Base-by-base conservation (phyloP, 805 yeast genomes). In the Kregervanrija delftensis region DNA sequence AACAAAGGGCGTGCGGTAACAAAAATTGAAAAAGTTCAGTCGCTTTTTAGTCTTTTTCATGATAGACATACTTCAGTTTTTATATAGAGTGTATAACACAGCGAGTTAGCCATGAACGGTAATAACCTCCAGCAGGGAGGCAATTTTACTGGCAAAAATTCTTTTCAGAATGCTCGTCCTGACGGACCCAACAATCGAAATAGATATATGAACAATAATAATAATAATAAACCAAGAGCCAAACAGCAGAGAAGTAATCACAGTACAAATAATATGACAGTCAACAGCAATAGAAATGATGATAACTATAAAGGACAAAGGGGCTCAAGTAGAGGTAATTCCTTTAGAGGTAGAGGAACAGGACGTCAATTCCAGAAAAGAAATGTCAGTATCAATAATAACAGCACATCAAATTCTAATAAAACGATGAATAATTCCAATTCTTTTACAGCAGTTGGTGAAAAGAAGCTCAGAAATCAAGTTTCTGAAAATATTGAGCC, bases 401-500 rank as follows among this genome's bases (percentile, higher is more conserved):
- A 33, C 3, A 33, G 14, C 35, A 4, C 35, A 13, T 13, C 13
- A 5, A 33, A 33, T 8, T 14, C 11, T 33, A 33, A n/a, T n/a
- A n/a, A n/a, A 14, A 33, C 35, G 15, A 14, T 13, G 14, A 14
- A 14, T 33, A 14, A 33, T 33, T 14, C 35, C 15, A n/a, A 33
- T 13, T 33, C 35, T 33, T 33, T 14, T 33, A 9, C 35, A 33
- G 35, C 35, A 33, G 35, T 14, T 6, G 8, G 15, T 33, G 35
- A 33, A 6, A 33, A 33, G 35, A 33, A 33, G 6, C 28, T 22
- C 6, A 22, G 6, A 6, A 22, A 22, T 22, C 28, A 22, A 6
- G 28, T 22, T 22, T 22, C 28, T 6, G 28, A 22, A 35, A 28
- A n/a, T 12, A 43, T 43, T 41, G 46, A 39, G 17, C n/a, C 38